Base-by-base conservation (phyloP, 2,329 filamentous ascomycete genomes). In the Xylariaceae sp. region DNA sequence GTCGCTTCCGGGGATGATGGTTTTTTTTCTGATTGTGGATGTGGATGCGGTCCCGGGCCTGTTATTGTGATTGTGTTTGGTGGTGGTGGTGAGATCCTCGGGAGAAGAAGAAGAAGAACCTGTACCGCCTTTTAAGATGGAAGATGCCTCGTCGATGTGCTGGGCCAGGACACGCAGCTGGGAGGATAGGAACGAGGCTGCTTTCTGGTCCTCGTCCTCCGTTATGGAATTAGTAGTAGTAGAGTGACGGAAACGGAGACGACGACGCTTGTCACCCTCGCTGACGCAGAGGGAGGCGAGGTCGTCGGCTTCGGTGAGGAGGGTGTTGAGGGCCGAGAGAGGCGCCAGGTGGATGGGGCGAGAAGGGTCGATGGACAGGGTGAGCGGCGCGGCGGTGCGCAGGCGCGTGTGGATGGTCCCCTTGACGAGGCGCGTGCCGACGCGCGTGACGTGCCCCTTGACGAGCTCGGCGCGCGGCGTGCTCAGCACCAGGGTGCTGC, bases 351-450 rank as follows among this genome's bases (percentile, higher is more conserved):
- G 69, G 50, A 81, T 69, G 13, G 69, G 68, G 39, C 70, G 63
- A 30, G 64, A 51, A 16, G 68, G 63, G 41, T 75, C 63, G 45
- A 78, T 62, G 41, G 63, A 60, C 12, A 79, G 55, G 9, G 68
- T 68, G 43, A 73, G 64, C 5, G 66, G 55, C 1, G 76, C 71
- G 30, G 86, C 71, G 40, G 82, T 88, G 46, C 78, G 74, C 9
- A 95, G 75, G 36, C 85, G 82, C 24, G 96, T 74, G 57, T 85
- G 78, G 45, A 94, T 74, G 45, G 84, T 83, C 50, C 88, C 90
- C 61, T 94, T 95, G 47, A 94, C 83, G 48, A 98, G 83, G 36
- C 84, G 80, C n/a, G 87, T 87, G 27, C 92, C 92, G 24, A 94
- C 79, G 38, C 92, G 79, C 1, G 90, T 97, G 44, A 97, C 78